These are phyloP conservation scores for Sporisorium reilianum DNA, from an alignment of 1,284 basidiomycete species.

Conservation along the genomic window DNA sequence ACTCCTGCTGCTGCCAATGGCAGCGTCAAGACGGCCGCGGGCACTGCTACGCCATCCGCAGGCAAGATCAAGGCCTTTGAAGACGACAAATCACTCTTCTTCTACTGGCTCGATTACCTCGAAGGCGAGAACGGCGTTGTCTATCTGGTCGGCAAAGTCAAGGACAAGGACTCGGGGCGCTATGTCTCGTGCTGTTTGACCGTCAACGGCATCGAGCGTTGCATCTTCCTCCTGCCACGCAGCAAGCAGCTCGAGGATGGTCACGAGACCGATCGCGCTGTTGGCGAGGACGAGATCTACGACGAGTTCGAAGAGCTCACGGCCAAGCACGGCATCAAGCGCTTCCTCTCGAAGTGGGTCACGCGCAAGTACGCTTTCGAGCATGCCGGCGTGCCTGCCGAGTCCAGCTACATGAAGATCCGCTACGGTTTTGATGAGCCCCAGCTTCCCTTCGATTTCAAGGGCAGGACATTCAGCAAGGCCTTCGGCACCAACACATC, in stretches of 20 bases:
- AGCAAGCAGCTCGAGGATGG: constrained; percentile 70
- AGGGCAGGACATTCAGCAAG: constrained; percentile 84
- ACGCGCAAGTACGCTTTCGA: constrained; percentile 94
- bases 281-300: constrained; percentile 77
- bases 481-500: constrained; percentile 93
- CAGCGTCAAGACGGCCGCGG: constrained; percentile 23
- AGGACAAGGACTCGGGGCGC: constrained; percentile 68
- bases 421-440: constrained; percentile 69
- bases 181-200: constrained; percentile 92
- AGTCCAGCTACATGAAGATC: constrained; percentile 86
- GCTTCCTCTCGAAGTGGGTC: constrained; percentile 78
- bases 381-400: constrained; percentile 83
- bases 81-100: constrained; percentile 60
- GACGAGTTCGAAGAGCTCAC: constrained; percentile 86
- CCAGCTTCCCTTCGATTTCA: constrained; percentile 75
- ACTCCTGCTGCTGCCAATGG: constrained; percentile 20
- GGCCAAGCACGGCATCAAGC: constrained; percentile 80
- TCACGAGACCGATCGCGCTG: constrained; percentile 77
- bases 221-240: constrained; percentile 89
- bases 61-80: constrained; percentile 57
- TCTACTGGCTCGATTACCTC: constrained; percentile 68
- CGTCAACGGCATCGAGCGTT: constrained; percentile 87
- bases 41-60: constrained; percentile 25
- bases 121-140: constrained; percentile 65
- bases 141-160: constrained; percentile 67